These are phyloP conservation scores for Stephania cephalantha DNA, from an alignment of 164 flowering plant genomes.

Conservation along the genomic window DNA sequence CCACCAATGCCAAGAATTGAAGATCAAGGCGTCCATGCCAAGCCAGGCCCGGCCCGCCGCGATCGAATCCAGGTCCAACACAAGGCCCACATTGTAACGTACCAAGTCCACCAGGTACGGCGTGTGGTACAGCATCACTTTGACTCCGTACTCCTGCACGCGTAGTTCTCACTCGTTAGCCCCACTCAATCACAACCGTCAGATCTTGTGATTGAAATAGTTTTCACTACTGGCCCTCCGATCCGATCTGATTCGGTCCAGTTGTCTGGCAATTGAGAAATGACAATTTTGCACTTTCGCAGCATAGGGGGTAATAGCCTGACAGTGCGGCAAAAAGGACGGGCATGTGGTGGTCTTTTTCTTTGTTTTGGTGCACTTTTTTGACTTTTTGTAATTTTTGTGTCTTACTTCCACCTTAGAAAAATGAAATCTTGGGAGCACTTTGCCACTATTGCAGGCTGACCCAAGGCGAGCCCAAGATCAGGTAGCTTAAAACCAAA, in stretches of 20 bases:
- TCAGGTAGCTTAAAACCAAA: too few relatives aligned
- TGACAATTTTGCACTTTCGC: neutral
- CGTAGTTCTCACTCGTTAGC: neutral
- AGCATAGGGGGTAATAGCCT: too few relatives aligned
- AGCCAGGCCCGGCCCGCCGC: constrained; percentile 16
- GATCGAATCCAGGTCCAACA: constrained; percentile 19
- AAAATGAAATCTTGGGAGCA: too few relatives aligned
- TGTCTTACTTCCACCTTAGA: too few relatives aligned
- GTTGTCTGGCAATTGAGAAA: neutral
- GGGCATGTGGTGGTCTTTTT: too few relatives aligned
- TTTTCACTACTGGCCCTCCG: neutral
- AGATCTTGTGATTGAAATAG: neutral
- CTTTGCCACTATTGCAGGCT: too few relatives aligned
- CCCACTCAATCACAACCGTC: neutral
- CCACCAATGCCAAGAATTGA: constrained; percentile 25
- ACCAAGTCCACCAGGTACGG: constrained; percentile 22
- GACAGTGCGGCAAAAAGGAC: too few relatives aligned
- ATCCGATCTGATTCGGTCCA: neutral
- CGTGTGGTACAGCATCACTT: constrained; percentile 13
- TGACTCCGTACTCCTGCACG: constrained; percentile 20
- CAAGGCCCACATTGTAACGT: constrained; percentile 14
- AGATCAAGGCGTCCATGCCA: constrained; percentile 18
- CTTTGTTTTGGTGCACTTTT: too few relatives aligned
- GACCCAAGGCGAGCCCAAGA: too few relatives aligned
- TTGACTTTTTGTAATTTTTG: too few relatives aligned